Percentiles rank a stretch among this genome's conserved stretches.
These are phyloP conservation scores for Aspergillus sp. DNA, from an alignment of 2,329 filamentous ascomycete species.

Conservation along the genomic window DNA sequence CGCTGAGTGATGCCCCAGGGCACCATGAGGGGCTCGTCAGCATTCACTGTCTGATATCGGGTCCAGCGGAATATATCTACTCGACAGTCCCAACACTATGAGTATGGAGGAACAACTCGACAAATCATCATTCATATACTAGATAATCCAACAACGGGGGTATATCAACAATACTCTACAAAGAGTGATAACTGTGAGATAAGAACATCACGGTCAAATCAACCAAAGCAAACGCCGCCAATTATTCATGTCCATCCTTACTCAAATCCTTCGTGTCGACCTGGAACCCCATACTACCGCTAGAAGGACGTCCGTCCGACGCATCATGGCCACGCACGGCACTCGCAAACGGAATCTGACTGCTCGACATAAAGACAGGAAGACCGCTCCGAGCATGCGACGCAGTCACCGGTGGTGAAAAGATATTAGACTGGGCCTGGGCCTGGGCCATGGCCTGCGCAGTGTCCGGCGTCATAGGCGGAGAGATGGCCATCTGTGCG, in stretches of 20 bases:
- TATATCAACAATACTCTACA: background rate
- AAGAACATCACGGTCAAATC: no score
- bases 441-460: conserved; percentile 4
- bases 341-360: conserved; percentile 41
- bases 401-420: conserved; percentile 29
- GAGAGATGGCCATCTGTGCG: conserved; percentile 14
- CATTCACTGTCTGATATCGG: no score
- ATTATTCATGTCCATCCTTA: background rate
- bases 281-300: background rate
- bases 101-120: no score
- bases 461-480: conserved; percentile 24
- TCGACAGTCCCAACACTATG: no score
- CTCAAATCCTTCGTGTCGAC: background rate
- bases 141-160: background rate
- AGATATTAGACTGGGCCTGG: conserved; percentile 20
- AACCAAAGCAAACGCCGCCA: no score
- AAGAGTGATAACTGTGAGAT: no score
- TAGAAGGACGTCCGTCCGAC: background rate
- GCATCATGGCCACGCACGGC: background rate
- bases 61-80: no score
- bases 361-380: conserved; percentile 49
- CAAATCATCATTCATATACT: no score
- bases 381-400: conserved; percentile 41
- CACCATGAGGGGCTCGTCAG: no score
- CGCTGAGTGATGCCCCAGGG: no score